Evolutionary conservation across 768 basidiomycete species (phyloP), one percentile per base, ranked within the genome.

Genomic region (Rhodotorula graminis): DNA sequence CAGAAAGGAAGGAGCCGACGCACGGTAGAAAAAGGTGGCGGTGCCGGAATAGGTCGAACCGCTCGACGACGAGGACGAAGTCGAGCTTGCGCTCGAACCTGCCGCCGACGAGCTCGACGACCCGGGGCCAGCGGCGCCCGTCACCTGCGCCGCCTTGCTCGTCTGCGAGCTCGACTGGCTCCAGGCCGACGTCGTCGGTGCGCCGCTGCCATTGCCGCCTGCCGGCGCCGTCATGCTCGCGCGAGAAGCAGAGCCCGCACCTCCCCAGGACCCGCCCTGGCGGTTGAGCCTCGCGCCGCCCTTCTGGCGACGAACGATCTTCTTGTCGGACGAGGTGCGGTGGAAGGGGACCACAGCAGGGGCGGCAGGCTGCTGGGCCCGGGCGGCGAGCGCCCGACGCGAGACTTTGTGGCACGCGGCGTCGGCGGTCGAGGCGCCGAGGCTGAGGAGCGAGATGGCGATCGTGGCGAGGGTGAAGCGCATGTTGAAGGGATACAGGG

Each of bases 11-110:
- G 58, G 6, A 29, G 37, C 9, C 2, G 11, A 42, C 60, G n/a
- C 15, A 61, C 60, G 60, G 81, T 84, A 86, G 84, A 84, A 92
- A 81, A 78, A 86, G 69, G 85, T 86, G 11, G 82, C 85, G 72
- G 80, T 81, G 64, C 80, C 80, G 31, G 68, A 46, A 66, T 75
- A 61, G 19, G 66, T 70, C 31, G 72, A 73, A 59, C 68, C 64
- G 44, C 76, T 61, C 31, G 79, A 61, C 29, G 64, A 61, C 52
- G 63, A 65, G 33, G 40, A 46, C 5, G 50, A 29, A 21, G 57
- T 40, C 42, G 56, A 50, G 3, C 50, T 37, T 25, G 70, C 60
- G 11, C 55, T 46, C 29, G 68, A 59, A 7, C 57, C 21, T 3
- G 31, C 49, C 12, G 63, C 42, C 6, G 52, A 18, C 62, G 33